These are phyloP conservation scores for Thalassiosira hispida DNA, from an alignment of 352 stramenopile genomes.

Conservation along the genomic window DNA sequence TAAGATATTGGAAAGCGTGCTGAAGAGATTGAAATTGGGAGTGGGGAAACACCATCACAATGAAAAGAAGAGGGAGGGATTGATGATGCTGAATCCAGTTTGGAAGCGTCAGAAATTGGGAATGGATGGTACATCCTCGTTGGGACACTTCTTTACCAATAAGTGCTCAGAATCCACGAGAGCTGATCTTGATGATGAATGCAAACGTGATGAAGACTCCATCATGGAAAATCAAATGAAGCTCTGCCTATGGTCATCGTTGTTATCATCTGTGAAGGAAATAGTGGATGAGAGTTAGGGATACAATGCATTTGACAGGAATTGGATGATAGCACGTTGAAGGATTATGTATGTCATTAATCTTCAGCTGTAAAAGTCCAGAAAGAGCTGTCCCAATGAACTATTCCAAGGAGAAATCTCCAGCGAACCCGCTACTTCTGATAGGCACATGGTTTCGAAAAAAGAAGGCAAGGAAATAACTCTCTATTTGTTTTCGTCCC, in stretches of 20 bases:
- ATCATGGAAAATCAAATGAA: constrained; percentile 35
- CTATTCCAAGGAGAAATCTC: no score
- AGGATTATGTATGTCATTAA: no score
- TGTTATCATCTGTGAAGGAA: constrained; percentile 24
- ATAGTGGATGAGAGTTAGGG: constrained; percentile 10
- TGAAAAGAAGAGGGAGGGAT: constrained; percentile 2
- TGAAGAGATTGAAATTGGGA: not conserved
- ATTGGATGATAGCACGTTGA: no score
- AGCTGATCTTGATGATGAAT: constrained; percentile 11
- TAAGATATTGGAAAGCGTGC: constrained; percentile 15
- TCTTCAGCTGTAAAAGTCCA: no score
- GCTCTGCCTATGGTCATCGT: constrained; percentile 24
- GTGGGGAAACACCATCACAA: not conserved
- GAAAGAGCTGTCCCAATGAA: no score
- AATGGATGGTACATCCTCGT: constrained; percentile 2
- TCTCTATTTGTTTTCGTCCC: no score
- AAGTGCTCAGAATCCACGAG: not conserved
- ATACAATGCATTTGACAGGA: no score
- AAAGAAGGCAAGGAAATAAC: no score
- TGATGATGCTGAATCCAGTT: not conserved
- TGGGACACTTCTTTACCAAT: constrained; percentile 22
- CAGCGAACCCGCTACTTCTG: no score
- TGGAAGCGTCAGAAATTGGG: constrained; percentile 26
- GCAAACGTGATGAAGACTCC: constrained; percentile 2
- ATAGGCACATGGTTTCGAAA: no score